phyloP scores from a whole-genome alignment of 176 grass and related monocot species.

The Cocos nucifera region DNA sequence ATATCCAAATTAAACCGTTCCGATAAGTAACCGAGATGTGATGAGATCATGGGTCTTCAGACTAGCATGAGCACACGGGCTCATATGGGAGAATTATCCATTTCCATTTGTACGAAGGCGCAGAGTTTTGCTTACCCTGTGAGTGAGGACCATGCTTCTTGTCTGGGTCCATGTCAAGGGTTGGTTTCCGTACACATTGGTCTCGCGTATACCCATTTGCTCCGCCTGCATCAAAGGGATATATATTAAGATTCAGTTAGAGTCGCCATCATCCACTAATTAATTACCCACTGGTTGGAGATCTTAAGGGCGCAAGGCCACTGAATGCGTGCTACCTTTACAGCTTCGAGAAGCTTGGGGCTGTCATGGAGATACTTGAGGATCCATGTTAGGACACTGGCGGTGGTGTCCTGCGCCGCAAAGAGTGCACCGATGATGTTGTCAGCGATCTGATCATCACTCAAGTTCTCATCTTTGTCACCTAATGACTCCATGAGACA shows the following conservation, averaged over 20 bases:
- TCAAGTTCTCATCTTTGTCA: conserved; percentile 34
- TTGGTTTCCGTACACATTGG: conserved; percentile 43
- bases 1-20: too few species aligned
- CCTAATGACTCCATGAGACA: conserved; percentile 55
- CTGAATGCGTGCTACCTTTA: conserved; percentile 23
- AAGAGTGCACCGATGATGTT: conserved; percentile 94
- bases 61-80: conserved; percentile 9
- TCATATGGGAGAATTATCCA: background rate
- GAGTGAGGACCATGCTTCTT: conserved; percentile 64
- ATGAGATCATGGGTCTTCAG: too few species aligned
- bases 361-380: conserved; percentile 82
- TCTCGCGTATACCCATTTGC: conserved; percentile 53
- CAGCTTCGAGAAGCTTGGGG: conserved; percentile 54
- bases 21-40: too few species aligned
- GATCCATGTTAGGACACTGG: conserved; percentile 91
- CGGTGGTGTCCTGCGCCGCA: conserved; percentile 97
- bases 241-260: too few species aligned
- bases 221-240: conserved; percentile 30
- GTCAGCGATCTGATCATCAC: conserved; percentile 75
- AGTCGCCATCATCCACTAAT: too few species aligned
- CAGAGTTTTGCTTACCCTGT: conserved; percentile 37
- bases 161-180: conserved; percentile 70
- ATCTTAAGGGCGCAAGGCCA: too few species aligned
- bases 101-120: background rate
- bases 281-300: too few species aligned